phyloP scores from a whole-genome alignment of 257 asterid genomes.

The Rhazya stricta region DNA sequence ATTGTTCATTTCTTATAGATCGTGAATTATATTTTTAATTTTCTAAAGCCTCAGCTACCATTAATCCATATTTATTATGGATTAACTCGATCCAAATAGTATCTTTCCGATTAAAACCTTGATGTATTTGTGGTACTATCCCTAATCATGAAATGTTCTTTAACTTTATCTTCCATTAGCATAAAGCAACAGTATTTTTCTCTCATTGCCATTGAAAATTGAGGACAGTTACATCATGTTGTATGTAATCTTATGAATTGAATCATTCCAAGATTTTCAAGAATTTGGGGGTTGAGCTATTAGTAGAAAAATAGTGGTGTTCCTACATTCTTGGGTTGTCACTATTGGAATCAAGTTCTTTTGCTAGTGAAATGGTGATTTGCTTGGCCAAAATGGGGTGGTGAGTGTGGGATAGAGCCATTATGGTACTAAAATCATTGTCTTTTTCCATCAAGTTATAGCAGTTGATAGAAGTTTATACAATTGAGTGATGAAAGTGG shows the following conservation, averaged over 20 bases:
- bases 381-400: constrained; percentile 21
- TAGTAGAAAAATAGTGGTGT: constrained; percentile 21
- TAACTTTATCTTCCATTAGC: neutral
- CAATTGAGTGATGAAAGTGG: constrained; percentile 27
- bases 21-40: no score
- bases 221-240: neutral
- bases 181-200: neutral
- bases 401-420: neutral
- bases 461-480: constrained; percentile 18
- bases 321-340: constrained; percentile 31
- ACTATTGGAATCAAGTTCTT: neutral
- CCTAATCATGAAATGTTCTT: constrained; percentile 12
- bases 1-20: no score
- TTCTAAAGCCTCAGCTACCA: no score
- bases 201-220: constrained; percentile 1
- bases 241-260: neutral
- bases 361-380: constrained; percentile 1
- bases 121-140: neutral
- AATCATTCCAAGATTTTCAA: neutral
- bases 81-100: no score
- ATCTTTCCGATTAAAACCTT: constrained; percentile 16
- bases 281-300: neutral
- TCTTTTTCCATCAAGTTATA: constrained; percentile 31
- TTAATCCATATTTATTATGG: no score
- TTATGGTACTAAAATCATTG: constrained; percentile 26